These are phyloP conservation scores for Aspergillus sp. DNA, from an alignment of 2,329 filamentous ascomycete genomes.

Conservation along the genomic window DNA sequence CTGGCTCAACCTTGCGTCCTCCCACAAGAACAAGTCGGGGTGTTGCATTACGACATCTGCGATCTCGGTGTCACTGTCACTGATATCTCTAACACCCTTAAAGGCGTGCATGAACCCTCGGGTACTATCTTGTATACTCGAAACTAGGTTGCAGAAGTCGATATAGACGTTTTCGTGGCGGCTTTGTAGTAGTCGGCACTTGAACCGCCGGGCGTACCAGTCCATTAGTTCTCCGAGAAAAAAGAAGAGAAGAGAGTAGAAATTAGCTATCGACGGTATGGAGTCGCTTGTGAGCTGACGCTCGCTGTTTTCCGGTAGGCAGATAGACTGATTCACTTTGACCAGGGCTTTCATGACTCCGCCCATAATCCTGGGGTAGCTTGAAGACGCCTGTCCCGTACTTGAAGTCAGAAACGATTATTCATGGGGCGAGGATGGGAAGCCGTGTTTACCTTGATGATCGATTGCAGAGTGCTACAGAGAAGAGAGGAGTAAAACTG, in stretches of 20 bases:
- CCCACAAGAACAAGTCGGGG: constrained; percentile 27
- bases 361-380: constrained; percentile 36
- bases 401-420: constrained; percentile 2
- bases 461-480: constrained; percentile 36
- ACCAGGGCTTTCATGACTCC: constrained; percentile 33
- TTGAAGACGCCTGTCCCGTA: constrained; percentile 30
- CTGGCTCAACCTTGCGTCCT: constrained; percentile 33
- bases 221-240: constrained; percentile 39
- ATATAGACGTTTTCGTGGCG: constrained; percentile 35
- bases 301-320: constrained; percentile 15
- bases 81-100: constrained; percentile 24
- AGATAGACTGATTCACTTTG: constrained; percentile 33
- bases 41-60: constrained; percentile 15
- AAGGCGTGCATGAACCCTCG: constrained; percentile 18
- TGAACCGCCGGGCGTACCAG: constrained; percentile 36
- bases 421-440: not conserved
- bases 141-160: constrained; percentile 34
- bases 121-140: constrained; percentile 29
- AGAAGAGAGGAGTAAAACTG: constrained; percentile 33
- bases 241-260: constrained; percentile 38
- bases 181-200: constrained; percentile 35
- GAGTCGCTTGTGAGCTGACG: constrained; percentile 15
- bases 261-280: constrained; percentile 24
- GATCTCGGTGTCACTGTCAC: constrained; percentile 21
- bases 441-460: constrained; percentile 32